phyloP scores from a whole-genome alignment of 2,329 filamentous ascomycete genomes.

The Claviceps monticola region DNA sequence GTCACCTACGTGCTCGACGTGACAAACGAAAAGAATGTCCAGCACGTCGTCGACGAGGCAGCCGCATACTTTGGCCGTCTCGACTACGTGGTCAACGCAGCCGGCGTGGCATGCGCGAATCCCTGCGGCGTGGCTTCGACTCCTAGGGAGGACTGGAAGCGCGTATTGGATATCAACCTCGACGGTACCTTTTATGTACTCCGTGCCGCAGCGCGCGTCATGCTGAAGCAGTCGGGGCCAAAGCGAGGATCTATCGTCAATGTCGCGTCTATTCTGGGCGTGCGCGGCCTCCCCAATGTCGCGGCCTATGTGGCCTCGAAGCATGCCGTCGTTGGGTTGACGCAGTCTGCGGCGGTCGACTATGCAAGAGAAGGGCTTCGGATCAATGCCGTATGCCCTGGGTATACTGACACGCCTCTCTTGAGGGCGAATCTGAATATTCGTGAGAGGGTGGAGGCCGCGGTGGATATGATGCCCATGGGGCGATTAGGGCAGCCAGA shows the following conservation, averaged over 20 bases:
- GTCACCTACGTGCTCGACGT: conserved; percentile 13
- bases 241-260: not conserved
- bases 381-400: conserved; percentile 48
- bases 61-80: conserved; percentile 21
- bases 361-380: conserved; percentile 39
- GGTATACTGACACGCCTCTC: conserved; percentile 30
- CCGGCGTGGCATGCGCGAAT: conserved; percentile 24
- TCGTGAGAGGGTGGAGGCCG: not conserved
- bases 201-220: conserved; percentile 14
- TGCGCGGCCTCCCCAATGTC: conserved; percentile 23
- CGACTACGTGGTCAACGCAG: conserved; percentile 28
- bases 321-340: conserved; percentile 40
- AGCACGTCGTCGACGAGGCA: conserved; percentile 12
- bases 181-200: conserved; percentile 28
- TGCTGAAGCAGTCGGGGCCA: no score
- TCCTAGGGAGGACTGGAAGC: conserved; percentile 24
- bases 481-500: conserved; percentile 32
- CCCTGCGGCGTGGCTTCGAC: conserved; percentile 22
- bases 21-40: conserved; percentile 14
- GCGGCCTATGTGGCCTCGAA: conserved; percentile 39
- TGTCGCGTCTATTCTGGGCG: conserved; percentile 26
- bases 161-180: conserved; percentile 27
- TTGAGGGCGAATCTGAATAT: conserved; percentile 9
- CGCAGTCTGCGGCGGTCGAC: conserved; percentile 36
- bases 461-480: conserved; percentile 23